phyloP scores from a whole-genome alignment of 306 rosid genomes.

The Begonia fuchsioides region DNA sequence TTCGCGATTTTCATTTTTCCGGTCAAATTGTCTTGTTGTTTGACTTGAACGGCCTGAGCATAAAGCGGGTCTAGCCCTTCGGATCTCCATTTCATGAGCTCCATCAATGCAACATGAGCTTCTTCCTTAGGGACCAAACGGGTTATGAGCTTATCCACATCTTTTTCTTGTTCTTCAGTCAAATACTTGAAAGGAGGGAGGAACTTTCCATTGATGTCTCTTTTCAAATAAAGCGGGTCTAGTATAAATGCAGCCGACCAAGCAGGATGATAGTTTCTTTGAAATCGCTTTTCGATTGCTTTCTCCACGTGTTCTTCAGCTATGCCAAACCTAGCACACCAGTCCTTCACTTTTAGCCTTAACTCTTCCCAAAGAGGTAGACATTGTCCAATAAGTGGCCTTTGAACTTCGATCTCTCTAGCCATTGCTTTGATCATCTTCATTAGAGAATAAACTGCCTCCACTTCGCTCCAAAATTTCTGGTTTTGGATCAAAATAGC shows the following conservation, averaged over 20 bases:
- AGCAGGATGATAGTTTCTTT: slow-evolving; percentile 80
- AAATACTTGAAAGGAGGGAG: slow-evolving; percentile 88
- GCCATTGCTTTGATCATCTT: slow-evolving; percentile 57
- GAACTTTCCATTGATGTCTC: slow-evolving; percentile 74
- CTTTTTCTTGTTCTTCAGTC: slow-evolving; percentile 83
- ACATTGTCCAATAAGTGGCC: slow-evolving; percentile 81
- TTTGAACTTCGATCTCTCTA: slow-evolving; percentile 73
- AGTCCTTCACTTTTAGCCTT: slow-evolving; percentile 65
- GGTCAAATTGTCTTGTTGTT: slow-evolving; percentile 64
- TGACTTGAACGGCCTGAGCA: slow-evolving; percentile 96
- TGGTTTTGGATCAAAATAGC: slow-evolving; percentile 55
- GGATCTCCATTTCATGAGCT: slow-evolving; percentile 95
- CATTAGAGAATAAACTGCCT: slow-evolving; percentile 74
- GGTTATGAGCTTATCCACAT: slow-evolving; percentile 75
- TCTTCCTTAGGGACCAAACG: slow-evolving; percentile 72
- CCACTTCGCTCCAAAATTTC: slow-evolving; percentile 71
- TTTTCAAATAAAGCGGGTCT: slow-evolving; percentile 82
- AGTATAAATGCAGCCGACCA: slow-evolving; percentile 96
- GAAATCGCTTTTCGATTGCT: slow-evolving; percentile 53
- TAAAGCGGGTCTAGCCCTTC: slow-evolving; percentile 95
- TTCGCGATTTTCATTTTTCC: slow-evolving; percentile 92
- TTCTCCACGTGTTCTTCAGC: slow-evolving; percentile 58
- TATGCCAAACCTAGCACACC: slow-evolving; percentile 62
- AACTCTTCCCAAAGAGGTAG: slow-evolving; percentile 90
- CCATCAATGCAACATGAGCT: slow-evolving; percentile 93